These are phyloP conservation scores for Euptelea pleiosperma DNA, from an alignment of 164 flowering plant genomes.

Conservation along the genomic window DNA sequence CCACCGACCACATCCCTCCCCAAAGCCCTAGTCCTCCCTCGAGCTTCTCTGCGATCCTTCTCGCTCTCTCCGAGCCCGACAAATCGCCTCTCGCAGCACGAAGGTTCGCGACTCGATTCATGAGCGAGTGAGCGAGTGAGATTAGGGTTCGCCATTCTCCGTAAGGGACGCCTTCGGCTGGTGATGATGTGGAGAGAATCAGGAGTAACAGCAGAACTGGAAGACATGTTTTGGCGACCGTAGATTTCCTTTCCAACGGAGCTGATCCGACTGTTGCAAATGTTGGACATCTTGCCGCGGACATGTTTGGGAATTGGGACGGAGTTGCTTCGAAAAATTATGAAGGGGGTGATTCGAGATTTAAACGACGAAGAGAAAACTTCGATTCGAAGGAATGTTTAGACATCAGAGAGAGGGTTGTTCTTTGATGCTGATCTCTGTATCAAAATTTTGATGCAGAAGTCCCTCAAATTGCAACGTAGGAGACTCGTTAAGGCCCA, in stretches of 20 bases:
- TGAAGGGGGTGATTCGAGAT: too few relatives aligned
- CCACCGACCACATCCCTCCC: slow-evolving; percentile 33
- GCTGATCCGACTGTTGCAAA: too few relatives aligned
- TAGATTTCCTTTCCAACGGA: too few relatives aligned
- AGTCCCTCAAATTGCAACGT: too few relatives aligned
- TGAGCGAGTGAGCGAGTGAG: slow-evolving; percentile 36
- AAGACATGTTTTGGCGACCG: neutral
- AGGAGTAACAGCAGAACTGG: slow-evolving; percentile 1
- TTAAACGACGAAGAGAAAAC: too few relatives aligned
- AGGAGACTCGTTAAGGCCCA: too few relatives aligned
- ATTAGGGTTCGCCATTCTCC: slow-evolving; percentile 12
- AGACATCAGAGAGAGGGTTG: too few relatives aligned
- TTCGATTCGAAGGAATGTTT: too few relatives aligned
- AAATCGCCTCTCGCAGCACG: slow-evolving; percentile 55
- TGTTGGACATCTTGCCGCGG: neutral
- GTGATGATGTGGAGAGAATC: slow-evolving; percentile 5
- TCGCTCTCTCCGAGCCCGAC: slow-evolving; percentile 45
- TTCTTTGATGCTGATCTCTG: too few relatives aligned
- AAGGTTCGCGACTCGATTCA: slow-evolving; percentile 53
- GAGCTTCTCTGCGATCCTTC: slow-evolving; percentile 37
- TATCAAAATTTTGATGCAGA: too few relatives aligned
- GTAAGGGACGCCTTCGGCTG: neutral
- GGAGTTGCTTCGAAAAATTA: too few relatives aligned
- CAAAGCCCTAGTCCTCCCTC: slow-evolving; percentile 43
- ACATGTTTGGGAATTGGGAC: too few relatives aligned